phyloP scores from a whole-genome alignment of 1,284 basidiomycete species.

The Leccinum holopus region DNA sequence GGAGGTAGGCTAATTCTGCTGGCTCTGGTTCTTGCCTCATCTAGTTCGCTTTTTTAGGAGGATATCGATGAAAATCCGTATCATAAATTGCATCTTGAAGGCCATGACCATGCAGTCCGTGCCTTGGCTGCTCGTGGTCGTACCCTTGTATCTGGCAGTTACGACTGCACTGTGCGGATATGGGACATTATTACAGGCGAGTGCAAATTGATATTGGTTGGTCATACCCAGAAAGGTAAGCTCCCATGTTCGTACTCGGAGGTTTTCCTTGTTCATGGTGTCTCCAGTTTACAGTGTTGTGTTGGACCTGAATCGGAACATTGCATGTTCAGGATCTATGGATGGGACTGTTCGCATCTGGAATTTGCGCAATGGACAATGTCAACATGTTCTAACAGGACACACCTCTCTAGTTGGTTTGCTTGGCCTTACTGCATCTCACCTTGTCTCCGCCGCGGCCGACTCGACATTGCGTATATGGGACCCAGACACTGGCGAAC shows the following conservation, averaged over 20 bases:
- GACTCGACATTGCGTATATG: slow-evolving; percentile 92
- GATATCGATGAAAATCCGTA: slow-evolving; percentile 87
- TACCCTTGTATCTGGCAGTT: slow-evolving; percentile 91
- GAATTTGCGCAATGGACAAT: slow-evolving; percentile 80
- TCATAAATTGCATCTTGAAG: slow-evolving; percentile 80
- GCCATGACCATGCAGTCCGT: slow-evolving; percentile 89
- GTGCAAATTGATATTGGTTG: slow-evolving; percentile 77
- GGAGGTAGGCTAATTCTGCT: slow-evolving; percentile 49
- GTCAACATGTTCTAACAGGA: slow-evolving; percentile 76
- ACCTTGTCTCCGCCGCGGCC: slow-evolving; percentile 90
- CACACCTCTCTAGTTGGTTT: slow-evolving; percentile 89
- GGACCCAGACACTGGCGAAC: slow-evolving; percentile 81
- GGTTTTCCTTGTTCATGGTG: slow-evolving; percentile 7
- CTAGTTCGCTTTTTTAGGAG: slow-evolving; percentile 41
- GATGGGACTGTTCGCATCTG: slow-evolving; percentile 94
- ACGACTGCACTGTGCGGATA: slow-evolving; percentile 89
- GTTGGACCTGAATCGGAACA: slow-evolving; percentile 78
- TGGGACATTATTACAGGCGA: slow-evolving; percentile 93
- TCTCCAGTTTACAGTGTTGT: slow-evolving; percentile 85
- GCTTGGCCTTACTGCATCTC: slow-evolving; percentile 81
- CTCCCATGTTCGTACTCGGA: not conserved
- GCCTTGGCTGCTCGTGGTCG: slow-evolving; percentile 89
- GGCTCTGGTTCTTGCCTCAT: slow-evolving; percentile 7
- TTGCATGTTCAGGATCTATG: slow-evolving; percentile 95
- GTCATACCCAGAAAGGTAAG: slow-evolving; percentile 89